Evolutionary conservation across 2,329 filamentous ascomycete genomes (phyloP), one percentile per base, ranked within the genome.

Genomic region (Claviceps pazoutovae): DNA sequence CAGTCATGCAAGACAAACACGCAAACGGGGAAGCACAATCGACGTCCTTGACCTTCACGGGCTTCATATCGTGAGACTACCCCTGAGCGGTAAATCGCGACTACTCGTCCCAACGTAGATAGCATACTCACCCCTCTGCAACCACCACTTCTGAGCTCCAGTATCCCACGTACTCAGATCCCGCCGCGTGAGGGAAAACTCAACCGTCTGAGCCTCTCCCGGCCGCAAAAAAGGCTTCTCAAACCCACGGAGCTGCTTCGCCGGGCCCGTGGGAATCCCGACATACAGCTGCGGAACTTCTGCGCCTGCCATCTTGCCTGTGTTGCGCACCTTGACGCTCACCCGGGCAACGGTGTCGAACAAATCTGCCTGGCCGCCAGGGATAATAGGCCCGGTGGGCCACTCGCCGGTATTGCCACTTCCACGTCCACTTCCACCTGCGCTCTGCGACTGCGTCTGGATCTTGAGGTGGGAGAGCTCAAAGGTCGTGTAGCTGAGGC

Each of bases 101-200:
- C 73, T 76, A 54, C 73, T 77, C 2, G 66, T 66, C 0, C 75
- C 76, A 3, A 77, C 69, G 52, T 61, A 71, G 4, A 78, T 53
- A 3, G 54, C 56, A 54, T 75, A 77, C 13, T 62, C 59, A 0
- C 74, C 75, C 21, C 61, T 65, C 48, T 67, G 69, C 50, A 82
- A 58, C 45, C 69, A 68, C 83, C 83, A 86, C 58, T 76, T 75
- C 66, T 85, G 80, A 36, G 70, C 71, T 1, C 62, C 66, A 4
- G 75, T 71, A 60, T 85, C 79, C 83, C 83, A 86, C 26, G 79
- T 70, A 62, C 81, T 85, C 48, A 86, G 59, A 59, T 86, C 83
- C 54, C 81, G 74, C 42, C 83, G 71, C 17, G 73, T 83, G 41
- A 86, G 61, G 26, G 68, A 61, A 52, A 86, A 77, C 0, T 58